Evolutionary conservation across 805 yeast species (phyloP), one percentile per base, ranked within the genome.

Genomic region (Saturnispora dispora): DNA sequence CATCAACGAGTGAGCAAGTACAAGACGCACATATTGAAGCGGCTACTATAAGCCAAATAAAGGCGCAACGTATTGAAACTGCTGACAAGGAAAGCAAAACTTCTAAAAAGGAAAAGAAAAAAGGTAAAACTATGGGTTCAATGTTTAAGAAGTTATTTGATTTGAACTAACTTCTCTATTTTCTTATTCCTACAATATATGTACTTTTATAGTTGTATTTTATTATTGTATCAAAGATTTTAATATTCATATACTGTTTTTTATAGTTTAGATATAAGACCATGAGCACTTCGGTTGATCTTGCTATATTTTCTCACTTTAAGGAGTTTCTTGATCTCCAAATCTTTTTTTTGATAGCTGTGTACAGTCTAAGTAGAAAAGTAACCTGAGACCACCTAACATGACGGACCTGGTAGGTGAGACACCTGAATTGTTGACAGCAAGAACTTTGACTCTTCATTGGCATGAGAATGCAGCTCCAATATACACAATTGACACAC

Each of bases 401-500:
- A 37, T 37, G 41, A 8, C 22, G 2, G 41, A 37, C 13, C 22
- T 13, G 11, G 22, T 37, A 17, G 18, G 7, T 18, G 41, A 37
- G 41, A 20, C 22, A 11, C 41, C 41, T 7, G 27, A 10, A 18
- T 10, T 37, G 41, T 33, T 67, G 11, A 65, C 66, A 27, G 77
- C 76, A 1, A 59, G 64, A 22, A 78, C 82, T 2, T 67, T 82
- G 32, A 74, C 84, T 1, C 75, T 82, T 15, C 85, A 82, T 60
- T 82, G 88, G 88, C 88, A 82, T 60, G 83, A 85, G 53, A 84
- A 81, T 52, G 81, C 79, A 41, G 81, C 80, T 59, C 91, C 95
- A 0, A 82, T 86, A 2, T 86, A 85, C 60, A 75, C 83, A 18
- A 74, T 82, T 2, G 77, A 78, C 53, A 79, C 82, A 62, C 90